phyloP scores from a whole-genome alignment of 2,329 filamentous ascomycete species.

The Pseudogymnoascus sp. region DNA sequence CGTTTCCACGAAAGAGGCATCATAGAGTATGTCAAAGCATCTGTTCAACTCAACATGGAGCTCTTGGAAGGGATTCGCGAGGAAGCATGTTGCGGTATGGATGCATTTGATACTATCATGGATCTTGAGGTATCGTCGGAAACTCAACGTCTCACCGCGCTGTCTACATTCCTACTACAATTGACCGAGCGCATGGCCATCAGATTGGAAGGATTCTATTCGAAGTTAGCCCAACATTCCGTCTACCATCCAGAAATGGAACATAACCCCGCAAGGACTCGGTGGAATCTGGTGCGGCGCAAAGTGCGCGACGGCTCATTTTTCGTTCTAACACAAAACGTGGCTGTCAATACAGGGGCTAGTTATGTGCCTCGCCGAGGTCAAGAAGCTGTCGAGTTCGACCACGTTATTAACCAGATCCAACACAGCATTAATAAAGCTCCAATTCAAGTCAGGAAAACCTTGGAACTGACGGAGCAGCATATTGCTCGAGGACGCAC shows the following conservation, averaged over 20 bases:
- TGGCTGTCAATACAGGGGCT: slow-evolving; percentile 26
- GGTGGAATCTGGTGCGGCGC: slow-evolving; percentile 44
- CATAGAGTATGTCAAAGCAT: slow-evolving; percentile 42
- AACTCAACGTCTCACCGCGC: slow-evolving; percentile 32
- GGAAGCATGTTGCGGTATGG: slow-evolving; percentile 48
- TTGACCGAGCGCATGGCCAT: slow-evolving; percentile 47
- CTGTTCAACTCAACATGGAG: slow-evolving; percentile 44
- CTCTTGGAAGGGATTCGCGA: slow-evolving; percentile 47
- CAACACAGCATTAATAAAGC: slow-evolving; percentile 30
- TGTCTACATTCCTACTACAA: slow-evolving; percentile 41
- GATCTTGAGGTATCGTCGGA: slow-evolving; percentile 34
- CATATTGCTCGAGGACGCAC: slow-evolving; percentile 32
- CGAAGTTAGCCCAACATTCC: slow-evolving; percentile 41
- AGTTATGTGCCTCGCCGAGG: slow-evolving; percentile 22
- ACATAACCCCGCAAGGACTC: slow-evolving; percentile 43
- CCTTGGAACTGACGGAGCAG: slow-evolving; percentile 34
- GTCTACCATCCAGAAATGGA: slow-evolving; percentile 47
- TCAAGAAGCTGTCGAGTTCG: slow-evolving; percentile 37
- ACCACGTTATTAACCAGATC: slow-evolving; percentile 38
- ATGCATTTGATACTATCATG: slow-evolving; percentile 44
- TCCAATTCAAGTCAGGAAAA: slow-evolving; percentile 16
- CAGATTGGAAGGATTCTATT: slow-evolving; percentile 45
- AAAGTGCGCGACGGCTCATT: slow-evolving; percentile 45
- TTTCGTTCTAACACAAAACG: slow-evolving; percentile 40
- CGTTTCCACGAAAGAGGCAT: slow-evolving; percentile 47